A percentile compares a stretch with the other conserved stretches of the same genome.
Evolutionary conservation across 192 early-diverging fungal species (phyloP).

Genomic region (Backusella parvicylindrica): DNA sequence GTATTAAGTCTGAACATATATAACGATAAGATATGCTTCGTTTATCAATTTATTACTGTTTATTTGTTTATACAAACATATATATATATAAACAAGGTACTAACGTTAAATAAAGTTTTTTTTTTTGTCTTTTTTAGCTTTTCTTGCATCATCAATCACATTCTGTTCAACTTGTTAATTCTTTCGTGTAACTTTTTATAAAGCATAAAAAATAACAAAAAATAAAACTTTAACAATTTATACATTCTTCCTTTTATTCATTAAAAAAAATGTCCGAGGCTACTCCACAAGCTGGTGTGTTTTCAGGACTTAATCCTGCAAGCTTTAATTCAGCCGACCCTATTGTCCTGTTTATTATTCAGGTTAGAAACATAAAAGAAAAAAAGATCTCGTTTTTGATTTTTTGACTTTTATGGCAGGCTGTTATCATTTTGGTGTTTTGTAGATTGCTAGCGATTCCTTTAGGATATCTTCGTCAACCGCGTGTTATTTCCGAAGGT

Average conservation of each 20-base stretch:
- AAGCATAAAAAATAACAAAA: not conserved
- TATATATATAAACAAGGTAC: too few relatives aligned
- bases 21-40: not conserved
- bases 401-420: slow-evolving; percentile 23
- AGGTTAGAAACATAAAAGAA: slow-evolving; percentile 35
- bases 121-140: not conserved
- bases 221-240: too few relatives aligned
- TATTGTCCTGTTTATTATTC: slow-evolving; percentile 76
- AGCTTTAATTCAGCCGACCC: slow-evolving; percentile 48
- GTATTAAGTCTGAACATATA: too few relatives aligned
- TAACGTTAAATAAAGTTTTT: not conserved
- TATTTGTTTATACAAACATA: not conserved
- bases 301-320: slow-evolving; percentile 67
- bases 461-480: slow-evolving; percentile 68
- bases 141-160: not conserved
- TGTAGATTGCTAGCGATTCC: slow-evolving; percentile 64
- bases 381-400: not conserved
- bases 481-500: slow-evolving; percentile 84
- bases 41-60: not conserved
- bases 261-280: not conserved
- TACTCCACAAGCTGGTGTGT: slow-evolving; percentile 43
- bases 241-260: too few relatives aligned
- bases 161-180: not conserved
- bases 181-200: not conserved
- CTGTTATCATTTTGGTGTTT: slow-evolving; percentile 64